These are phyloP conservation scores for Fraxinus sp. DNA, from an alignment of 305 asterid genomes.

Conservation along the genomic window DNA sequence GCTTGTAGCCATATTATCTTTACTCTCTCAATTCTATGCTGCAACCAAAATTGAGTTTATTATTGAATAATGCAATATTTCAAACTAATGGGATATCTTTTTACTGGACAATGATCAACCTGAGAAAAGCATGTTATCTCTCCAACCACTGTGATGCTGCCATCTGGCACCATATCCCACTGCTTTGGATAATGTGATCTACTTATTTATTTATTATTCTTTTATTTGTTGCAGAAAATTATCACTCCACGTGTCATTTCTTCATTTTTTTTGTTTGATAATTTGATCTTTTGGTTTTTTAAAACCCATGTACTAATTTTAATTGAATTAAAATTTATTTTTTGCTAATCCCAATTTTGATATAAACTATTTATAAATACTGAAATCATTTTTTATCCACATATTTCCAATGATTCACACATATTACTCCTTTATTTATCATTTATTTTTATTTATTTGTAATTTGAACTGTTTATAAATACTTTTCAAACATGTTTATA, in stretches of 20 bases:
- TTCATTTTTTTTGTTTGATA: neutral
- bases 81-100: conserved; percentile 52
- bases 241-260: neutral
- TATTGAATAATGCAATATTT: neutral
- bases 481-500: neutral
- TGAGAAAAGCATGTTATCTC: conserved; percentile 30
- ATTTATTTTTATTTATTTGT: no score
- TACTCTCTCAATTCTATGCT: conserved; percentile 3
- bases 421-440: no score
- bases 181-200: conserved; percentile 60
- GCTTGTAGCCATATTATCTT: conserved; percentile 49
- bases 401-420: neutral
- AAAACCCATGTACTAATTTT: no score
- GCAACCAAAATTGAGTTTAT: conserved; percentile 29
- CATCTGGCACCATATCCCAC: conserved; percentile 71
- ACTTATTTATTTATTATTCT: neutral
- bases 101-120: conserved; percentile 52
- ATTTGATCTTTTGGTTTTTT: neutral
- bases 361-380: no score
- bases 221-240: neutral
- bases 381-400: neutral
- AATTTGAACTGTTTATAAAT: no score
- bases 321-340: neutral
- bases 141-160: conserved; percentile 49
- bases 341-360: neutral